Base-by-base conservation (phyloP, 2,329 filamentous ascomycete genomes). In the Cladophialophora immunda region DNA sequence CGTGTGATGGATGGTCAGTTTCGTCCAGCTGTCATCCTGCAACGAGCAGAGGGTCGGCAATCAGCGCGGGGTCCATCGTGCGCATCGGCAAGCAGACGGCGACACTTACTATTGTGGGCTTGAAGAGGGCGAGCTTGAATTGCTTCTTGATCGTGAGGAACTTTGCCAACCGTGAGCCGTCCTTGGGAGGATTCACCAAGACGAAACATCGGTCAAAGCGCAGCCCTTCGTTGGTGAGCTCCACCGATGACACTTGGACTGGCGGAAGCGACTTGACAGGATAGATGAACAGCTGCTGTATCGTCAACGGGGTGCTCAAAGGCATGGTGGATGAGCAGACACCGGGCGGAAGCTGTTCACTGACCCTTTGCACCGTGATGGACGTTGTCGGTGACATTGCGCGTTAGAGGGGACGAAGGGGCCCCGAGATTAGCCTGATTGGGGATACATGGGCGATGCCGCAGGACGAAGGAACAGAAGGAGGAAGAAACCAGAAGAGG, bases 191-290 rank as follows among this genome's bases (percentile, higher is more conserved):
- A 53, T 63, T 69, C 47, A 72, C 70, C 30, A 72, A 57, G 19
- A 72, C 68, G 62, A 72, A 72, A 56, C 66, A 69, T 25, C 70
- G 61, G 54, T 72, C 70, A 58, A 72, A 72, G 60, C 70, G 70
- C 27, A 72, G 62, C 6, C 70, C 70, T 53, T 72, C 70, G 57
- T 72, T 72, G 52, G 70, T 72, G 34, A 72, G 63, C 58, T 72
- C 70, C 56, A 71, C 68, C 13, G 70, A 68, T 11, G 69, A 66
- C 7, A 72, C 70, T 54, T 72, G 69, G 29, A 72, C 70, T 2
- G 70, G 68, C n/a, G 67, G 64, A 25, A 72, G 62, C 13, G 70
- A 72, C 45, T 72, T 72, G 64, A 72, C 70, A 2, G 70, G 70
- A 47, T 71, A 72, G 62, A 72, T 70, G 57, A 72, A 72, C 22